Percentiles rank a stretch among this genome's conserved stretches.
phyloP scores from a whole-genome alignment of 2,329 filamentous ascomycete genomes.

The Bimuria novae-zelandiae region DNA sequence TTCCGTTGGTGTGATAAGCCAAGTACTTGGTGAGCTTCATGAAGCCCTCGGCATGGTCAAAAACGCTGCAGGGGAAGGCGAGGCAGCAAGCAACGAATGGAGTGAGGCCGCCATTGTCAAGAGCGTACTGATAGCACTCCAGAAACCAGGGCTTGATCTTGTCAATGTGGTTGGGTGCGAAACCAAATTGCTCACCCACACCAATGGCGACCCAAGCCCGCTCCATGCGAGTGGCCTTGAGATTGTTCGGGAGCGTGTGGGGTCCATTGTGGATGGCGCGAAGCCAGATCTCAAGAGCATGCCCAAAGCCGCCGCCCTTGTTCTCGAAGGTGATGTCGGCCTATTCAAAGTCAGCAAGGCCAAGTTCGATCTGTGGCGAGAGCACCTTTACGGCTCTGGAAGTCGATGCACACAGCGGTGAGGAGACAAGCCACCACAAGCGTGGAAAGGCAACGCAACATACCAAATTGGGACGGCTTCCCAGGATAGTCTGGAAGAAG shows the following conservation, averaged over 20 bases:
- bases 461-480: conserved; percentile 14
- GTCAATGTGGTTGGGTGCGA: conserved; percentile 14
- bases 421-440: background rate
- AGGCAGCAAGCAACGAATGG: conserved; percentile 17
- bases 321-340: conserved; percentile 18
- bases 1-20: conserved; percentile 18
- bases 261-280: conserved; percentile 16
- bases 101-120: conserved; percentile 13
- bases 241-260: conserved; percentile 12
- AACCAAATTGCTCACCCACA: conserved; percentile 17
- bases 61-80: conserved; percentile 19
- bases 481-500: conserved; percentile 14
- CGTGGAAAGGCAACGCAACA: background rate
- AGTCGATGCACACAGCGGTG: background rate
- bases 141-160: conserved; percentile 22
- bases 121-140: conserved; percentile 14
- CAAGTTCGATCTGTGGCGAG: background rate
- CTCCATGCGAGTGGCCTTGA: conserved; percentile 16
- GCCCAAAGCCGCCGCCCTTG: conserved; percentile 14
- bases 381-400: background rate
- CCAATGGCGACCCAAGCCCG: conserved; percentile 20
- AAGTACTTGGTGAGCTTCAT: conserved; percentile 26
- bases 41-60: conserved; percentile 25
- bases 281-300: conserved; percentile 22
- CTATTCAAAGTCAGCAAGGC: conserved; percentile 4